phyloP scores from a whole-genome alignment of 208 protist genomes.

The Trypanosoma avium region DNA sequence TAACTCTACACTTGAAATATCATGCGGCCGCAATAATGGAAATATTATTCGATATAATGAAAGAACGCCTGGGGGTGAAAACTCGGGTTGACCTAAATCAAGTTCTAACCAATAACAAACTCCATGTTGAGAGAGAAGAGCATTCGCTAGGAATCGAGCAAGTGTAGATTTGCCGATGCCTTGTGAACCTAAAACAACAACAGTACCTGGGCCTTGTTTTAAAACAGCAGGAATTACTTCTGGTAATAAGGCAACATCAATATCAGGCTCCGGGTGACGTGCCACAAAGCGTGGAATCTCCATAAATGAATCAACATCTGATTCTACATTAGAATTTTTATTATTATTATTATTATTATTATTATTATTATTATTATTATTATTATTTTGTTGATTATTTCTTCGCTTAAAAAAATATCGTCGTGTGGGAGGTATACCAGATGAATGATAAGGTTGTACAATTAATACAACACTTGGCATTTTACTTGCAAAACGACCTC shows the following conservation, averaged over 20 bases:
- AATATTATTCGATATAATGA: slow-evolving; percentile 50
- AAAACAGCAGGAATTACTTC: slow-evolving; percentile 50
- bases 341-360: too few relatives aligned
- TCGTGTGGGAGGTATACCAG: slow-evolving; percentile 14
- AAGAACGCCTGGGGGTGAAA: slow-evolving; percentile 74
- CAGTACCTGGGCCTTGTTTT: slow-evolving; percentile 32
- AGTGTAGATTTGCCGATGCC: slow-evolving; percentile 88
- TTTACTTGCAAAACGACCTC: slow-evolving; percentile 35
- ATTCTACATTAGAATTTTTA: too few relatives aligned
- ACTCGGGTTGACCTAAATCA: slow-evolving; percentile 89
- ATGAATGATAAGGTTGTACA: slow-evolving; percentile 51
- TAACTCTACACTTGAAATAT: slow-evolving; percentile 37
- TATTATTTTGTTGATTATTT: too few relatives aligned
- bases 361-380: too few relatives aligned
- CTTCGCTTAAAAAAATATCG: slow-evolving; percentile 23
- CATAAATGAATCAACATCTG: slow-evolving; percentile 60
- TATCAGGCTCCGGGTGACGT: slow-evolving; percentile 31
- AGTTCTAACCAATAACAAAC: slow-evolving; percentile 83
- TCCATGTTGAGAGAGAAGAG: slow-evolving; percentile 70
- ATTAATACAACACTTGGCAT: slow-evolving; percentile 51
- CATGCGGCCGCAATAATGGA: slow-evolving; percentile 52
- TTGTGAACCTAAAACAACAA: slow-evolving; percentile 70
- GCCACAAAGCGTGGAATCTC: slow-evolving; percentile 72
- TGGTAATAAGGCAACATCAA: slow-evolving; percentile 60
- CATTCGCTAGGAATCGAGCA: slow-evolving; percentile 73